These are phyloP conservation scores for Streptanthus diversifolius DNA, from an alignment of 345 rosid species.

Conservation along the genomic window DNA sequence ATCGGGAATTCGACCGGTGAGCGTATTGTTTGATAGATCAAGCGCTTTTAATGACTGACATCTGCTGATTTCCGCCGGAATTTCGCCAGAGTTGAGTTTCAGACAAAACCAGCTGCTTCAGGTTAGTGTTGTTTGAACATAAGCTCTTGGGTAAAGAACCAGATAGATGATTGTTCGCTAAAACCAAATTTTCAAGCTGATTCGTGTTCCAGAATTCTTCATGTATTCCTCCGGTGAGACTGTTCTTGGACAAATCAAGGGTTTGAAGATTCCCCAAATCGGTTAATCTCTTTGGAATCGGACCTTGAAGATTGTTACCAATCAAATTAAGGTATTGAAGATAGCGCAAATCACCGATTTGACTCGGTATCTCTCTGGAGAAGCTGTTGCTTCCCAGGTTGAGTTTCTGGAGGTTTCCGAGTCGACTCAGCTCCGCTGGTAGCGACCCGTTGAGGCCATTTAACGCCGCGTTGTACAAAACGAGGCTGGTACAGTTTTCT, in stretches of 20 bases:
- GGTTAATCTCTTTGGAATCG: conserved; percentile 54
- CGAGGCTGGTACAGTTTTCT: conserved; percentile 45
- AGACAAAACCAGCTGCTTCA: conserved; percentile 49
- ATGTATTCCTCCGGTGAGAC: conserved; percentile 58
- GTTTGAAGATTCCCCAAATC: conserved; percentile 45
- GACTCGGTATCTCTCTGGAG: conserved; percentile 58
- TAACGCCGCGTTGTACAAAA: conserved; percentile 47
- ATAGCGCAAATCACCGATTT: conserved; percentile 50
- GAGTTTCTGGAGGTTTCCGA: conserved; percentile 48
- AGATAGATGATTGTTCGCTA: conserved; percentile 49
- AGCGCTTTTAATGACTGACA: conserved; percentile 57
- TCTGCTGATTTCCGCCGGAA: conserved; percentile 55
- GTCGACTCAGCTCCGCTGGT: conserved; percentile 51
- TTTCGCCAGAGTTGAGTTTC: conserved; percentile 57
- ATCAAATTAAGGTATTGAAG: conserved; percentile 55
- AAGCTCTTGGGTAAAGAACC: conserved; percentile 54
- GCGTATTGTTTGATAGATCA: conserved; percentile 57
- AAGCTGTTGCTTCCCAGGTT: conserved; percentile 76
- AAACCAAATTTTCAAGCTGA: conserved; percentile 46
- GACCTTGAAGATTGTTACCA: conserved; percentile 54
- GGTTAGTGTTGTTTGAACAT: conserved; percentile 48
- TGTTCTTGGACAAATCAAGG: conserved; percentile 66
- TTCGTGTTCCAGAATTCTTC: conserved; percentile 40
- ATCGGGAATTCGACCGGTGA: conserved; percentile 54
- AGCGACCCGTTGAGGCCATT: conserved; percentile 69